phyloP scores from a whole-genome alignment of 768 basidiomycete genomes.

The Naganishia vaughanmartiniae region DNA sequence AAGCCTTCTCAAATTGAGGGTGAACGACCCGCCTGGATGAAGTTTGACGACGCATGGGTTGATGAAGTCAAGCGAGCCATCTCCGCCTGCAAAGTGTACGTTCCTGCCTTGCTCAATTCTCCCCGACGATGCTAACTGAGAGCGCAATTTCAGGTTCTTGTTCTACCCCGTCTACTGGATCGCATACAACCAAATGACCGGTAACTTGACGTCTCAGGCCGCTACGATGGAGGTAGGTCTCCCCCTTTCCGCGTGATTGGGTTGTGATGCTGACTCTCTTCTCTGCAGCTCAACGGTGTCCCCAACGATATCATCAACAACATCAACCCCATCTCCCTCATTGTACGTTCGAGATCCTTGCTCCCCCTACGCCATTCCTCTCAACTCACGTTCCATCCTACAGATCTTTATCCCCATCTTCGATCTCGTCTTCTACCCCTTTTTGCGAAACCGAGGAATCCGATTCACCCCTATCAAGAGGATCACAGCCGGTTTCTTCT shows the following conservation, averaged over 20 bases:
- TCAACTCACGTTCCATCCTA: not conserved
- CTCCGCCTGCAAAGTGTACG: constrained; percentile 31
- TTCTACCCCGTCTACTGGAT: constrained; percentile 32
- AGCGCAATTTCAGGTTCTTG: constrained; percentile 13
- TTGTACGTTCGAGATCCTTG: constrained; percentile 1
- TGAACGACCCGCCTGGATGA: constrained; percentile 23
- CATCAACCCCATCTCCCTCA: constrained; percentile 38
- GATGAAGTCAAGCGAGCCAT: constrained; percentile 30
- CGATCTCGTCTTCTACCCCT: constrained; percentile 37
- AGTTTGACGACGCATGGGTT: constrained; percentile 29
- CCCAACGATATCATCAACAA: constrained; percentile 43
- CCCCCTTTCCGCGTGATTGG: not conserved
- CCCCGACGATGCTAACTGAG: not conserved
- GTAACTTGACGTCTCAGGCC: constrained; percentile 31
- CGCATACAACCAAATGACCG: constrained; percentile 33
- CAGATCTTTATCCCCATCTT: constrained; percentile 35
- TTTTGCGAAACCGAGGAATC: constrained; percentile 30
- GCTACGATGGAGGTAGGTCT: constrained; percentile 24
- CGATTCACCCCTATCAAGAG: constrained; percentile 36
- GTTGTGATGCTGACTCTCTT: not conserved
- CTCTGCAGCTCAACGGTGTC: constrained; percentile 35
- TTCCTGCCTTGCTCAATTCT: not conserved
- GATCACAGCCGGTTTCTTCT: constrained; percentile 37
- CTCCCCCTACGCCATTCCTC: not conserved
- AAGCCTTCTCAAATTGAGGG: constrained; percentile 24